Conservation (phyloP, 192 early-diverging fungal species). For the Chytriomyces confervae region DNA sequence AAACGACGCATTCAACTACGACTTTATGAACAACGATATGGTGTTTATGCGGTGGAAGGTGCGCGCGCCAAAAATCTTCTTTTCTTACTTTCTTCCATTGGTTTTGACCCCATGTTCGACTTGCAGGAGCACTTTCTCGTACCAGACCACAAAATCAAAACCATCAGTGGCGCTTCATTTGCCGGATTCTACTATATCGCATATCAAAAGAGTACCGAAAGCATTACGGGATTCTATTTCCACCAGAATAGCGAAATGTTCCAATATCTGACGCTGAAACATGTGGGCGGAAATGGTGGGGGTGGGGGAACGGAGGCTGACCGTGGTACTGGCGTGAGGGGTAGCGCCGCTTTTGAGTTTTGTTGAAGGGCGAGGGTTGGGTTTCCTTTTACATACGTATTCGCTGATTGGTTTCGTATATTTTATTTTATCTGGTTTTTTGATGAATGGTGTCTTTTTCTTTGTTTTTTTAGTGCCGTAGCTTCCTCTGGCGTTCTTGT, state of each 20-base stretch:
- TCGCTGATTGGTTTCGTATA: background rate
- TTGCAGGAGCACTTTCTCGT: conserved; percentile 81
- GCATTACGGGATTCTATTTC: conserved; percentile 73
- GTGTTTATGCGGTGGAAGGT: conserved; percentile 94
- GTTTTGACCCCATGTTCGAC: background rate
- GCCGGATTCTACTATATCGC: conserved; percentile 88
- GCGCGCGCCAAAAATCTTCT: background rate
- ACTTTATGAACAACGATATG: conserved; percentile 65
- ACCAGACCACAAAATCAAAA: conserved; percentile 79
- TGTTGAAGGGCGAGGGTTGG: background rate
- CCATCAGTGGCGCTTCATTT: conserved; percentile 84
- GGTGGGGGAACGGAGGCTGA: background rate
- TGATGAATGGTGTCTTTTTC: background rate
- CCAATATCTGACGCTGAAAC: conserved; percentile 54
- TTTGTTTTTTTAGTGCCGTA: background rate
- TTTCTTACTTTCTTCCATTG: conserved; percentile 11
- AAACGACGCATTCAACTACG: conserved; percentile 55
- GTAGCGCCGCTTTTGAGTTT: conserved; percentile 36
- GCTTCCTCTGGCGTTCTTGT: no score
- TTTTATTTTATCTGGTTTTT: no score
- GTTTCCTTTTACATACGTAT: background rate
- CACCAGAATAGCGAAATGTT: conserved; percentile 61
- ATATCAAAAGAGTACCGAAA: conserved; percentile 68
- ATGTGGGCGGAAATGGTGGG: conserved; percentile 35
- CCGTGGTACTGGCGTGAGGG: background rate